Percentiles rank a stretch among this genome's conserved stretches.
phyloP scores from a whole-genome alignment of 208 protist species.

The Leishmania major region DNA sequence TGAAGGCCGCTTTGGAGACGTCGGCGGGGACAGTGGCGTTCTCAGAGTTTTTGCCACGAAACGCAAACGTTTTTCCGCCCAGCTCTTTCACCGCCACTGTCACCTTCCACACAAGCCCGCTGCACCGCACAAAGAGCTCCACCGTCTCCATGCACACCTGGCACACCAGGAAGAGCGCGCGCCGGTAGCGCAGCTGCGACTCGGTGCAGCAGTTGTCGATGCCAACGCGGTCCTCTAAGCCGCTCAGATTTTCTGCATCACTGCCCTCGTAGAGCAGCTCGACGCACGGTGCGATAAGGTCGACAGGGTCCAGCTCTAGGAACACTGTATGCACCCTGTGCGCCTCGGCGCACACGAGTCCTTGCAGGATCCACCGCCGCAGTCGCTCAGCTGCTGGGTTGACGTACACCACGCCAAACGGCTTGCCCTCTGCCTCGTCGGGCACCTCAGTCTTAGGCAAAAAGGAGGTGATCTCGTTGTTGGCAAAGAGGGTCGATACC shows the following conservation, averaged over 20 bases:
- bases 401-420: slow-evolving; percentile 55
- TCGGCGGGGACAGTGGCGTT: background rate
- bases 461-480: slow-evolving; percentile 26
- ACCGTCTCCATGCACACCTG: slow-evolving; percentile 86
- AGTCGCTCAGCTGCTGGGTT: slow-evolving; percentile 76
- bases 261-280: slow-evolving; percentile 61
- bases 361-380: slow-evolving; percentile 82
- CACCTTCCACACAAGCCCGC: slow-evolving; percentile 79
- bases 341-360: slow-evolving; percentile 71
- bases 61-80: background rate
- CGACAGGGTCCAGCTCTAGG: slow-evolving; percentile 71
- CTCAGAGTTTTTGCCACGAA: background rate
- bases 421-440: background rate
- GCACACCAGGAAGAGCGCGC: slow-evolving; percentile 77
- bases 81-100: slow-evolving; percentile 47
- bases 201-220: background rate
- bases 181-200: slow-evolving; percentile 34
- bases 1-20: background rate
- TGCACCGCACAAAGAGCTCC: slow-evolving; percentile 88
- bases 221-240: background rate
- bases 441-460: slow-evolving; percentile 6
- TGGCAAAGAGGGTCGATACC: slow-evolving; percentile 31
- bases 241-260: slow-evolving; percentile 16
- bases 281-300: slow-evolving; percentile 68
- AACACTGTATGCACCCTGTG: slow-evolving; percentile 66